Evolutionary conservation across 805 yeast genomes (phyloP).

Genomic region (Lipomyces anomalus): DNA sequence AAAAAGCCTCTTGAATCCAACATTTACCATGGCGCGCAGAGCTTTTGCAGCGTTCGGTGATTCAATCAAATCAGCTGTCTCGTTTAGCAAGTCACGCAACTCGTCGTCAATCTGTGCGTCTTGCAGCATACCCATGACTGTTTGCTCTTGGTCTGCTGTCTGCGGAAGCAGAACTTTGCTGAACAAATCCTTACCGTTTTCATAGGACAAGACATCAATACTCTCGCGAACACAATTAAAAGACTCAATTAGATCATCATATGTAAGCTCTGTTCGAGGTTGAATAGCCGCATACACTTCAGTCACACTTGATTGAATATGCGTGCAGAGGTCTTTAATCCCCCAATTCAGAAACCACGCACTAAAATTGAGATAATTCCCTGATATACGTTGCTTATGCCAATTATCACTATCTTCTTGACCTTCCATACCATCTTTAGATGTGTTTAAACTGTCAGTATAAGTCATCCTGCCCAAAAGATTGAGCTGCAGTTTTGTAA

Average conservation of each 20-base stretch:
- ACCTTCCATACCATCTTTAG: neutral
- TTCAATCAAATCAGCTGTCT: constrained; percentile 40
- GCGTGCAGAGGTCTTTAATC: neutral
- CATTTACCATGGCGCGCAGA: constrained; percentile 38
- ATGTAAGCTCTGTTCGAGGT: constrained; percentile 65
- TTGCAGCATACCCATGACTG: constrained; percentile 12
- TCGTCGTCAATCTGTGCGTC: constrained; percentile 10
- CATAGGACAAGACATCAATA: constrained; percentile 4
- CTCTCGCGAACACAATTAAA: constrained; percentile 37
- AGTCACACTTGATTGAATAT: neutral
- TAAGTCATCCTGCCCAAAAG: constrained; percentile 83
- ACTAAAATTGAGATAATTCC: neutral
- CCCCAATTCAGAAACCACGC: neutral
- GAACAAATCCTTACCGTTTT: neutral
- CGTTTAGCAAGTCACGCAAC: constrained; percentile 38
- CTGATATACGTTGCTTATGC: constrained; percentile 8
- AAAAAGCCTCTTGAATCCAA: constrained; percentile 45
- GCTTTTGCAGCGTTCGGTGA: constrained; percentile 39
- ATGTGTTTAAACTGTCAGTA: constrained; percentile 54
- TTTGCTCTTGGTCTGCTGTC: constrained; percentile 22
- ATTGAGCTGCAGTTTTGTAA: constrained; percentile 81
- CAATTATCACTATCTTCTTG: constrained; percentile 47
- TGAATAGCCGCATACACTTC: constrained; percentile 24
- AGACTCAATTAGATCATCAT: constrained; percentile 51
- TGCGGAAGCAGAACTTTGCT: constrained; percentile 12